phyloP scores from a whole-genome alignment of 202 grass and related monocot species.

The Bolboschoenoplectus hybrid region DNA sequence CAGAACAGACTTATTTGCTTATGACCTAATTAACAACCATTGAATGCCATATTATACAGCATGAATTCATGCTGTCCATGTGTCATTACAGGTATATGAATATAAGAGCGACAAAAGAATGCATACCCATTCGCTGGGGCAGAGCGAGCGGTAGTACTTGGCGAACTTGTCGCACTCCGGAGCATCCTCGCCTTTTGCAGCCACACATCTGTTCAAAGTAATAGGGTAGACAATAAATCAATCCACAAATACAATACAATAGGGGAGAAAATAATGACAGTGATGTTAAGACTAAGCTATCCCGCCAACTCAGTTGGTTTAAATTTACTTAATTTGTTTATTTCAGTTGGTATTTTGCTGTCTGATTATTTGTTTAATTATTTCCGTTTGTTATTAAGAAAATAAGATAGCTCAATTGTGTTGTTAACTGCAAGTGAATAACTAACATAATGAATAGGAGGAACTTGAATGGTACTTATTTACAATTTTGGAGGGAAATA shows the following conservation, averaged over 20 bases:
- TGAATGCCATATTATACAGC: background rate
- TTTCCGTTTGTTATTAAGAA: background rate
- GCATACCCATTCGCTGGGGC: conserved; percentile 84
- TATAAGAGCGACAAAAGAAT: conserved; percentile 37
- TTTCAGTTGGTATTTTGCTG: background rate
- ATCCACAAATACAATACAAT: conserved; percentile 1
- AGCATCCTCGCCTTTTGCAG: conserved; percentile 76
- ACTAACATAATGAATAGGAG: background rate
- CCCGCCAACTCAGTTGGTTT: background rate
- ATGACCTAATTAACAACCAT: background rate
- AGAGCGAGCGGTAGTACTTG: conserved; percentile 83
- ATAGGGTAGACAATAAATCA: background rate
- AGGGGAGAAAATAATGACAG: background rate
- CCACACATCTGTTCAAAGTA: conserved; percentile 58
- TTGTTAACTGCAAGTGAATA: background rate
- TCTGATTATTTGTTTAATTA: background rate
- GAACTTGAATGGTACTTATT: background rate
- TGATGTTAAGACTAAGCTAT: background rate
- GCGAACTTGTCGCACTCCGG: conserved; percentile 75
- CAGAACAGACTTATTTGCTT: background rate
- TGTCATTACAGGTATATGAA: conserved; percentile 14
- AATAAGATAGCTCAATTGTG: background rate
- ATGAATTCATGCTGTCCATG: background rate
- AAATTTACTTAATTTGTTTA: background rate
- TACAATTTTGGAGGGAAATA: background rate